These are phyloP conservation scores for Allium cepa DNA, from an alignment of 106 monocot genomes.

Conservation along the genomic window DNA sequence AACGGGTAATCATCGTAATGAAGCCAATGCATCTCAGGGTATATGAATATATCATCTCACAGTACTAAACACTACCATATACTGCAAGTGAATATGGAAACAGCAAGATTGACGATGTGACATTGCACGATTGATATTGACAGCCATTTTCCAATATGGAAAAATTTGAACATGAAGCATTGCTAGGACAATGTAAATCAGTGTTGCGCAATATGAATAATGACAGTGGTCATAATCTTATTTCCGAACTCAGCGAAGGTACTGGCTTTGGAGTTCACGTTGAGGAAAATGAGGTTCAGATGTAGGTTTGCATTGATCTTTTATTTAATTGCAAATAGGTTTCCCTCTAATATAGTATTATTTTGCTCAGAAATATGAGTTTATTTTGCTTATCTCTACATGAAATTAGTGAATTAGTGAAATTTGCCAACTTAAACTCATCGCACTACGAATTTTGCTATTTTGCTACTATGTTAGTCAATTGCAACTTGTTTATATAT, in stretches of 20 bases:
- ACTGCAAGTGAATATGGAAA: not conserved
- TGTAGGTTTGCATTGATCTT: not conserved
- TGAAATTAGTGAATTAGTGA: no score
- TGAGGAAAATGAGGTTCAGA: not conserved
- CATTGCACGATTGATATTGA: slow-evolving; percentile 8
- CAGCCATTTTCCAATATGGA: slow-evolving; percentile 5
- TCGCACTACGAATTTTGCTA: no score
- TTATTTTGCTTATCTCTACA: no score
- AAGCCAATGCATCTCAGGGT: slow-evolving; percentile 2
- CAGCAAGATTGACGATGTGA: slow-evolving; percentile 18
- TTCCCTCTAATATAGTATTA: no score
- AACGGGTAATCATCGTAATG: slow-evolving; percentile 4
- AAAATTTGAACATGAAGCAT: no score
- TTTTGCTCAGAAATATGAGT: no score
- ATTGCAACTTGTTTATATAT: no score
- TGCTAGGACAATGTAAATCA: slow-evolving; percentile 12
- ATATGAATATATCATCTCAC: not conserved
- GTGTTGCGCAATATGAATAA: slow-evolving; percentile 7
- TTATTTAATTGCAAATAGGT: no score
- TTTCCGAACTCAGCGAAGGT: not conserved
- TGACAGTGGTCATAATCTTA: not conserved
- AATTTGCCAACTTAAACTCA: no score
- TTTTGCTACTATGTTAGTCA: no score
- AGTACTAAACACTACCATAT: not conserved
- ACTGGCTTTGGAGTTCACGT: not conserved